Evolutionary conservation across 2,329 filamentous ascomycete species (phyloP), one percentile per base, ranked within the genome.

Genomic region (Epichloe scottii): DNA sequence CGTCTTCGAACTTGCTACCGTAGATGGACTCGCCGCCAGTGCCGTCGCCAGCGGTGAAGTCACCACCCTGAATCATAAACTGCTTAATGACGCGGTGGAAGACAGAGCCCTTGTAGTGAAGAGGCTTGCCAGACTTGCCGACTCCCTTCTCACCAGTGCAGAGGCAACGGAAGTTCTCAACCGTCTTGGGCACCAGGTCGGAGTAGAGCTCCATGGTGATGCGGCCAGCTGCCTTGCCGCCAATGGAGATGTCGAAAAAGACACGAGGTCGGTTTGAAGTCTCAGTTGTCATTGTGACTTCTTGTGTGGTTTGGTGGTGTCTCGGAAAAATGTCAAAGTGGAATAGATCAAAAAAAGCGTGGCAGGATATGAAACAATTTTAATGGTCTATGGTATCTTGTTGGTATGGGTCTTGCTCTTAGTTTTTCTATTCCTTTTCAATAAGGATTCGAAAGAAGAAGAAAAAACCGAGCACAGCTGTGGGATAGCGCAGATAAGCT

Each of bases 21-120:
- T 97, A 98, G 69, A 98, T 97, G 57, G 87, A 93, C 74, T 97
- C 93, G 63, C 91, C 91, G 57, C 91, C 91, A 26, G 91, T 97
- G 58, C 91, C 93, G 66, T 97, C 91, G 66, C 89, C 89, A 51
- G 81, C 84, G 46, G 91, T 98, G 68, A 98, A 98, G 69, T 97
- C 93, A 70, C 93, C 91, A 64, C 93, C 90, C 73, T 70, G 67
- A 63, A 96, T 93, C 91, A 98, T 97, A 72, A 98, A 98, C 62
- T 87, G 81, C 77, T 96, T 96, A 74, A 98, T 98, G 57, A 98
- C 87, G 48, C 91, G 87, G 75, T 98, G 91, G 77, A 98, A 97
- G 60, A 74, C 75, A 54, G 87, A 94, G 59, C 88, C 86, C 76
- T 96, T 96, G 81, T 89, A 98, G 75, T 88, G 86, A 49, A 98